A percentile compares a stretch with the other conserved stretches of the same genome.
Conservation (phyloP, 768 basidiomycete genomes). For the Leccinellum rugosiceps region DNA sequence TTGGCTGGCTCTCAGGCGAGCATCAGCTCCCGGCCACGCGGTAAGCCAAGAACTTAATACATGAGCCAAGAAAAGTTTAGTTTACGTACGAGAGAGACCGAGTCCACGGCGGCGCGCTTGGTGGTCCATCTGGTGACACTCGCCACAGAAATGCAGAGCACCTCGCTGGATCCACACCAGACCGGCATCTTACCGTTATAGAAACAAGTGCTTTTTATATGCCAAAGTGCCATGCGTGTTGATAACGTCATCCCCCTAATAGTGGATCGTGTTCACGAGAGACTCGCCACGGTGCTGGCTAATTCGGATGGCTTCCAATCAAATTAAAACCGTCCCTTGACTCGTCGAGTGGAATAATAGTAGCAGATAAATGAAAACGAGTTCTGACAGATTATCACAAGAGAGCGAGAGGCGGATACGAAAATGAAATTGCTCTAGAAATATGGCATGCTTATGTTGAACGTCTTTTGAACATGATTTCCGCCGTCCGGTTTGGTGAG, state of each 20-base stretch:
- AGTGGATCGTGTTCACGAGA: background rate
- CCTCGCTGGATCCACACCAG: conserved; percentile 5
- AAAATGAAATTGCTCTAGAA: conserved; percentile 7
- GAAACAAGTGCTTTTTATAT: background rate
- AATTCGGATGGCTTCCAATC: conserved; percentile 15
- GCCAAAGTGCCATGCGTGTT: background rate
- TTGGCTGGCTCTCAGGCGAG: background rate
- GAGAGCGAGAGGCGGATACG: conserved; percentile 6
- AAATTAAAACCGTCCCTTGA: background rate
- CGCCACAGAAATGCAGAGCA: conserved; percentile 2
- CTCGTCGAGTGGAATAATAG: background rate
- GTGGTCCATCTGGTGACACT: background rate
- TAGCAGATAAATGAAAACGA: conserved; percentile 8
- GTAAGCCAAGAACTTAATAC: conserved; percentile 1
- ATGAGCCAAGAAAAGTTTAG: background rate
- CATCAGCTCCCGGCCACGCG: background rate
- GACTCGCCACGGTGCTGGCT: background rate
- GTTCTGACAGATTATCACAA: conserved; percentile 8
- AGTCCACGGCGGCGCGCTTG: background rate
- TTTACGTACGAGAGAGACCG: conserved; percentile 1
- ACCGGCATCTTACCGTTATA: background rate
- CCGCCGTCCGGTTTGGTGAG: conserved; percentile 34
- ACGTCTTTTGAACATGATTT: conserved; percentile 37
- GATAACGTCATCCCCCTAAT: background rate
- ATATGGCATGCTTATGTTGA: conserved; percentile 9